Base-by-base conservation (phyloP, 1,139 yeast species). In the Blastobotrys apis region DNA sequence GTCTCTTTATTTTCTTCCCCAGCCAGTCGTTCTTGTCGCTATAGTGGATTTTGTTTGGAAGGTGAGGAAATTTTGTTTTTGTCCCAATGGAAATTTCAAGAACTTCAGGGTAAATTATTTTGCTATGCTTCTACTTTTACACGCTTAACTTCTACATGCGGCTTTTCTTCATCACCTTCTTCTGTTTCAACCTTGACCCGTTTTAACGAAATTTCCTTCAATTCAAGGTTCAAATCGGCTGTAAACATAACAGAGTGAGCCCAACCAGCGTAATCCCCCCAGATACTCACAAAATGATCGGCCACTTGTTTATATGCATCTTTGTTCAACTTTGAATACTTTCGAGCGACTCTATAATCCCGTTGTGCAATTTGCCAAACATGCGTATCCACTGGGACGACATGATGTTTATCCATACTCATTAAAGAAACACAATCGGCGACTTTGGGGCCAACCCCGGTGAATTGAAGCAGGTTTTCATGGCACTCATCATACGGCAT, bases 241-340 rank as follows among this genome's bases (percentile, higher is more conserved):
- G 97, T 82, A 65, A 90, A 92, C 48, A 90, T 71, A 10, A 90
- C 90, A 13, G 92, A 83, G 58, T 90, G 97, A 0, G 97, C 97
- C 98, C 98, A 92, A 0, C 98, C 98, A 4, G 98, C 97, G 61
- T 84, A 84, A 0, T 77, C 75, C 0, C 97, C 97, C 90, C 96
- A 92, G 22, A 82, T 67, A 0, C 72, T 72, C 39, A 75, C 71
- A 58, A 90, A 84, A 60, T 76, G 79, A 4, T 59, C 57, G 31
- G 92, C 71, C 3, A 87, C 81, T 15, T 74, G 73, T 20, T 70
- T 75, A 58, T 86, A 83, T 2, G 79, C 74, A n/a, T 73, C 74
- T 50, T 76, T 77, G 54, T 71, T 77, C 65, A 80, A 64, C 0
- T 80, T 73, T 51, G 64, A 64, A 52, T 57, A 60, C 49, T 61